Evolutionary conservation across 176 grass and related monocot species (phyloP).

Genomic region (Tuctoria greenei): DNA sequence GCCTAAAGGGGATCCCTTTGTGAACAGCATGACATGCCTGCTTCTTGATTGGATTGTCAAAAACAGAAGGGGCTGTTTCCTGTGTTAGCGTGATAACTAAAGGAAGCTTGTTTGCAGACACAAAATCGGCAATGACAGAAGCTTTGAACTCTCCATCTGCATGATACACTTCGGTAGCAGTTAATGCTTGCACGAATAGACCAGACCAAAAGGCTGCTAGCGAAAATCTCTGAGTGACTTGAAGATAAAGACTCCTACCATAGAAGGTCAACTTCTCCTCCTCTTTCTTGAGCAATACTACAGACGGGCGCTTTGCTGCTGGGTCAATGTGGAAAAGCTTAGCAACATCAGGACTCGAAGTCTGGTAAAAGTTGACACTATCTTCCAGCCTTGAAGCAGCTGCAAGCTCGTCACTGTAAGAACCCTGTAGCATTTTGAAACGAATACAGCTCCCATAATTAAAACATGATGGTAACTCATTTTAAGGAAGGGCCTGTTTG

Average conservation of each 20-base stretch:
- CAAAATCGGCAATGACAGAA: conserved; percentile 67
- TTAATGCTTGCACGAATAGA: background rate
- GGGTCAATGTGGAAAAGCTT: conserved; percentile 86
- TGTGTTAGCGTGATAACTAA: conserved; percentile 74
- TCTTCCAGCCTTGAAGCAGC: conserved; percentile 89
- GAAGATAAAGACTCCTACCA: conserved; percentile 59
- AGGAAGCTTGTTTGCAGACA: conserved; percentile 82
- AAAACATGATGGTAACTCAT: background rate
- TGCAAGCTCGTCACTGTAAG: conserved; percentile 67
- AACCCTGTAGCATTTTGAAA: conserved; percentile 51
- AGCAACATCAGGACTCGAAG: conserved; percentile 63
- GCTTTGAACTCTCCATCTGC: conserved; percentile 79
- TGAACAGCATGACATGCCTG: conserved; percentile 51
- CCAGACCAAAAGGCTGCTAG: background rate
- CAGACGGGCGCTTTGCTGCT: conserved; percentile 51
- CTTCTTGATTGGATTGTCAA: conserved; percentile 92
- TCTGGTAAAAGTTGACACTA: conserved; percentile 84
- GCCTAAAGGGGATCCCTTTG: background rate
- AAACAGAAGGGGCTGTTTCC: conserved; percentile 70
- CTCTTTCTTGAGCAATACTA: conserved; percentile 87
- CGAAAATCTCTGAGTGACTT: conserved; percentile 12
- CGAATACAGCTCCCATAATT: background rate
- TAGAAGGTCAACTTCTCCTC: conserved; percentile 80
- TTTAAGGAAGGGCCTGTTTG: too few relatives aligned
- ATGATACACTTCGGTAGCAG: conserved; percentile 1